phyloP scores from a whole-genome alignment of 345 rosid species.

The Psidium friedrichsthalianum region DNA sequence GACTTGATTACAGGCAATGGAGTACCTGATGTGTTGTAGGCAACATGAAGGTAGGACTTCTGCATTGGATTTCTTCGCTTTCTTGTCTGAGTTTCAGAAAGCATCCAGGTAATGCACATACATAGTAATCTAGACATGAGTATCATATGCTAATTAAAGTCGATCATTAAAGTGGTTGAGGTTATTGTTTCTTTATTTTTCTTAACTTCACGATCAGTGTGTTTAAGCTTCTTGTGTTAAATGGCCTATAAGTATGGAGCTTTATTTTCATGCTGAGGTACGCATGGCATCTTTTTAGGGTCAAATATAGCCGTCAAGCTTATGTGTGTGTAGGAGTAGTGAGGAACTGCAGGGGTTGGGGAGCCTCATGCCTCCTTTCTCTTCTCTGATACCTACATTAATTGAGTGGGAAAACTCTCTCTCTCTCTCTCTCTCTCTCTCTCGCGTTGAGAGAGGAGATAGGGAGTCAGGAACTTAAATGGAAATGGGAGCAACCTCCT shows the following conservation, averaged over 20 bases:
- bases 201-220: neutral
- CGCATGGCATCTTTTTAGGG: neutral
- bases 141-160: neutral
- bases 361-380: neutral
- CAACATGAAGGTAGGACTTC: conserved; percentile 50
- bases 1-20: conserved; percentile 63
- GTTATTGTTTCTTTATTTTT: neutral
- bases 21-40: conserved; percentile 53
- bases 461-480: neutral
- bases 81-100: conserved; percentile 75
- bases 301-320: neutral
- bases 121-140: neutral
- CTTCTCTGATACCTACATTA: neutral
- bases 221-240: neutral
- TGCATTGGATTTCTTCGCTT: conserved; percentile 45
- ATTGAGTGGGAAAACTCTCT: neutral
- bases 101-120: conserved; percentile 47
- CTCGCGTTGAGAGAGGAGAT: neutral
- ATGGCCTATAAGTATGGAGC: neutral
- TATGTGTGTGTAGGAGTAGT: neutral
- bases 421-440: neutral
- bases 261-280: neutral
- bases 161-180: neutral
- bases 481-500: neutral
- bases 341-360: neutral